Evolutionary conservation across 306 rosid species (phyloP).

Genomic region (Trifolium pratense): DNA sequence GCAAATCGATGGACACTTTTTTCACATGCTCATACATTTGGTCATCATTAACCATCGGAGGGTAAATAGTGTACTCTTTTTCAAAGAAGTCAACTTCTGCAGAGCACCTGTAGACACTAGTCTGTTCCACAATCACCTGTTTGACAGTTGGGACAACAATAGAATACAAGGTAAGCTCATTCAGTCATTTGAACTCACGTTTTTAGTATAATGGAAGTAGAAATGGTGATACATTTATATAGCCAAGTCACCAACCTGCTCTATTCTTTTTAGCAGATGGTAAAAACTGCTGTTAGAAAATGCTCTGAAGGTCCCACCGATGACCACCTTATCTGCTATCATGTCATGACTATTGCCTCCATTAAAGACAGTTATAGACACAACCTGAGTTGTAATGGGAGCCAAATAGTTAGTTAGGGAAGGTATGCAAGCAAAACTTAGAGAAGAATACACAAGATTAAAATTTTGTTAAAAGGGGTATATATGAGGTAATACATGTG

Average conservation of each 20-base stretch:
- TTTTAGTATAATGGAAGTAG: background rate
- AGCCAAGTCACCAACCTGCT: constrained; percentile 60
- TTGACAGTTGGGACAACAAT: constrained; percentile 18
- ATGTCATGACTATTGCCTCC: constrained; percentile 77
- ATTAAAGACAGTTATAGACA: constrained; percentile 81
- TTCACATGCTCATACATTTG: constrained; percentile 86
- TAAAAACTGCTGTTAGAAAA: constrained; percentile 90
- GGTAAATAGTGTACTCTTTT: constrained; percentile 75
- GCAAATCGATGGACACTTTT: constrained; percentile 73
- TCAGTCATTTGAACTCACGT: background rate
- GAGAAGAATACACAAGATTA: background rate
- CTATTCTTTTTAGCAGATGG: constrained; percentile 75
- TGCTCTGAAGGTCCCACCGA: constrained; percentile 93
- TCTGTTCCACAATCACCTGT: constrained; percentile 91
- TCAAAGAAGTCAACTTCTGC: constrained; percentile 85
- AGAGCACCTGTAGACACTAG: constrained; percentile 77
- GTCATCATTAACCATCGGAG: constrained; percentile 90
- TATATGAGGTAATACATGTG: constrained; percentile 58
- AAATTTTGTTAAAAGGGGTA: background rate
- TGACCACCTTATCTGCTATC: constrained; percentile 69
- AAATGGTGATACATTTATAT: background rate
- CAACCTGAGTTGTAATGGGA: constrained; percentile 57
- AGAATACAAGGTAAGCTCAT: constrained; percentile 2
- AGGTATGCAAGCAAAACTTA: background rate
- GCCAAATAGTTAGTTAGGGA: constrained; percentile 6